phyloP scores from a whole-genome alignment of 2,329 filamentous ascomycete genomes.

The Fusarium drepaniforme region DNA sequence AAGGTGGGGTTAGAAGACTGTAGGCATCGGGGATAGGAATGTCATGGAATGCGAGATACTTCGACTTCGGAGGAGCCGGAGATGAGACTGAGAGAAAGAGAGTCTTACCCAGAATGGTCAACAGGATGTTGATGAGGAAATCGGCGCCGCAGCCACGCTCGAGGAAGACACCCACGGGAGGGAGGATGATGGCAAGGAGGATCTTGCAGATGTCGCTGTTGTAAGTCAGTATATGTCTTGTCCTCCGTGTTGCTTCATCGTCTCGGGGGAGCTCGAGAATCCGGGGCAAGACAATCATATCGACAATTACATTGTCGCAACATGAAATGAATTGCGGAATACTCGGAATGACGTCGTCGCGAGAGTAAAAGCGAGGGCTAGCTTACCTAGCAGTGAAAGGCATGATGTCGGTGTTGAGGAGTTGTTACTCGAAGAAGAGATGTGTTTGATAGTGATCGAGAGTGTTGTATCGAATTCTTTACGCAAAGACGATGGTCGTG shows the following conservation, averaged over 20 bases:
- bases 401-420: constrained; percentile 57
- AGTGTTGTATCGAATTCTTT: constrained; percentile 10
- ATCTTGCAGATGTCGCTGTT: constrained; percentile 72
- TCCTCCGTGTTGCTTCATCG: not conserved
- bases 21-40: constrained; percentile 2
- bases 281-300: not conserved
- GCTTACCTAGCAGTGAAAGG: constrained; percentile 70
- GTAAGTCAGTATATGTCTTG: constrained; percentile 18
- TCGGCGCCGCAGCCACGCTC: constrained; percentile 91
- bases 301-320: constrained; percentile 7
- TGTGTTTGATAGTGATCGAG: constrained; percentile 12
- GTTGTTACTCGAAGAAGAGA: constrained; percentile 25
- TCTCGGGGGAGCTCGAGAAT: not conserved
- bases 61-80: constrained; percentile 53
- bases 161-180: constrained; percentile 92
- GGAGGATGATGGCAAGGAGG: constrained; percentile 90
- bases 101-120: constrained; percentile 76
- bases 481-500: constrained; percentile 10
- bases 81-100: constrained; percentile 7
- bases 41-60: not conserved
- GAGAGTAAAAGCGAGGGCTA: constrained; percentile 1
- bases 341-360: constrained; percentile 35
- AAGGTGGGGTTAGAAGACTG: constrained; percentile 25
- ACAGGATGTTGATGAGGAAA: constrained; percentile 91
- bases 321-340: constrained; percentile 25